phyloP scores from a whole-genome alignment of 495 filamentous ascomycete genomes.

The Parathielavia appendiculata region DNA sequence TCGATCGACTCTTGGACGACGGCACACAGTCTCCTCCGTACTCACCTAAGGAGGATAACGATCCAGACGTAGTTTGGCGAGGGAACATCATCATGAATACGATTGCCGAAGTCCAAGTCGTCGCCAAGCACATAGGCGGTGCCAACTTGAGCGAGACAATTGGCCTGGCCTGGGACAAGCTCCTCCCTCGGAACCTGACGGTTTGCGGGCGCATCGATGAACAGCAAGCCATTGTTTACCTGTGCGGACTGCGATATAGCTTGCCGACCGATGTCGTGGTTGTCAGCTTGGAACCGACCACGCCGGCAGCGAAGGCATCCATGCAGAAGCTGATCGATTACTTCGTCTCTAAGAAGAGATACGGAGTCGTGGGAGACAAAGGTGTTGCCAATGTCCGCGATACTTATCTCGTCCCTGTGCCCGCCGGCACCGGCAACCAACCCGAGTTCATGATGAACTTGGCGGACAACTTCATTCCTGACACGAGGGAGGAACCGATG shows the following conservation, averaged over 20 bases:
- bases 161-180: conserved; percentile 58
- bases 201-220: conserved; percentile 81
- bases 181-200: conserved; percentile 62
- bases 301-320: conserved; percentile 46
- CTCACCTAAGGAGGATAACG: conserved; percentile 52
- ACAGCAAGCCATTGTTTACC: conserved; percentile 77
- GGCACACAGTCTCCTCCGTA: conserved; percentile 79
- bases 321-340: conserved; percentile 74
- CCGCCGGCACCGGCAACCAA: conserved; percentile 49
- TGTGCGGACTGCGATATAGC: conserved; percentile 73
- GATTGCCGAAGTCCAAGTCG: conserved; percentile 65
- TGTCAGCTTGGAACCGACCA: conserved; percentile 56
- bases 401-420: conserved; percentile 71
- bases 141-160: conserved; percentile 59
- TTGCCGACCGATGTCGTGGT: conserved; percentile 67
- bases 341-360: conserved; percentile 68
- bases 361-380: conserved; percentile 75
- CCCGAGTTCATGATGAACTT: conserved; percentile 75
- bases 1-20: conserved; percentile 85
- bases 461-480: conserved; percentile 65
- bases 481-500: conserved; percentile 59
- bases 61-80: conserved; percentile 70
- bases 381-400: conserved; percentile 64
- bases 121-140: conserved; percentile 79
- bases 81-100: conserved; percentile 73